Evolutionary conservation across 2,329 filamentous ascomycete species (phyloP).

Genomic region (Helotiales sp.): DNA sequence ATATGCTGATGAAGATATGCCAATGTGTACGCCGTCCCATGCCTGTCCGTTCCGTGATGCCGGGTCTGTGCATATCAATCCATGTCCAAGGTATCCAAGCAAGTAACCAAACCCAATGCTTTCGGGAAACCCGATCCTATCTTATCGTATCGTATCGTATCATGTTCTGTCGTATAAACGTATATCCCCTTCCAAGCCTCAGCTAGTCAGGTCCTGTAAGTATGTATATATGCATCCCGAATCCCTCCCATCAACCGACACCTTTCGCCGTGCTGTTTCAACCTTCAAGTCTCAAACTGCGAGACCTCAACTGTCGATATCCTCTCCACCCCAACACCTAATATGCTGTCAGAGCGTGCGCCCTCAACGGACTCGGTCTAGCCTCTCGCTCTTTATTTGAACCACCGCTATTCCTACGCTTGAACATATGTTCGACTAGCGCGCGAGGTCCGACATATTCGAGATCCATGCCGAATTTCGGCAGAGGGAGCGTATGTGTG

Average conservation of each 20-base stretch:
- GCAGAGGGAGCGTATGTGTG: conserved; percentile 56
- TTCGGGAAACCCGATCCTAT: not conserved
- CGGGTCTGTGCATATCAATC: not conserved
- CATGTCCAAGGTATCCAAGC: not conserved
- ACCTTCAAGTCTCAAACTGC: not conserved
- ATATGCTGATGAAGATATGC: not conserved
- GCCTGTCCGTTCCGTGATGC: not conserved
- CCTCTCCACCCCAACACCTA: not conserved
- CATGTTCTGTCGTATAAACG: not conserved
- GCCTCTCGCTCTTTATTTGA: conserved; percentile 32
- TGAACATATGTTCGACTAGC: conserved; percentile 68
- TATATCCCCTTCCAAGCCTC: not conserved
- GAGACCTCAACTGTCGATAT: conserved; percentile 18
- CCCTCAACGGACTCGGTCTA: conserved; percentile 30
- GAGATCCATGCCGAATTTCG: conserved; percentile 59
- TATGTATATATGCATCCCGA: not conserved
- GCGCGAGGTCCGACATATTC: conserved; percentile 66
- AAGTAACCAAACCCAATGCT: not conserved
- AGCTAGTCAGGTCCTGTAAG: not conserved
- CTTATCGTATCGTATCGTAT: not conserved
- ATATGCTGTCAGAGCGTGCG: conserved; percentile 17
- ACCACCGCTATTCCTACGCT: conserved; percentile 49
- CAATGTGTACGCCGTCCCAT: conserved; percentile 1
- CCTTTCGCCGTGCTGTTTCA: not conserved
- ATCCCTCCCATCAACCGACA: not conserved